These are phyloP conservation scores for Candida maris DNA, from an alignment of 805 yeast species.

Conservation along the genomic window DNA sequence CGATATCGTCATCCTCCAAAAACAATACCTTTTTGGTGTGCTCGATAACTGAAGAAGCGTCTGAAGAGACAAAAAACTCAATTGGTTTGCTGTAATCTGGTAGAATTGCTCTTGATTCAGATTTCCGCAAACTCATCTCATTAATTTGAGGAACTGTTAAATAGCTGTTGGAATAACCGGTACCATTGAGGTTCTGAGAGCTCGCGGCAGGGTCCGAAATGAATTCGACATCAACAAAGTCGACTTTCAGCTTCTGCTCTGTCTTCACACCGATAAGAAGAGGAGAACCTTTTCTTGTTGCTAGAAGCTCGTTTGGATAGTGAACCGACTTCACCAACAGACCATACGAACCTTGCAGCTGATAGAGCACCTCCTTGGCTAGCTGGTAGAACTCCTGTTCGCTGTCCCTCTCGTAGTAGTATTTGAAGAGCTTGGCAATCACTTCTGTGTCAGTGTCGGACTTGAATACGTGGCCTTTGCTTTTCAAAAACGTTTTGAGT, in stretches of 20 bases:
- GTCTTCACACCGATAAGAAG: slow-evolving; percentile 95
- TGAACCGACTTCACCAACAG: slow-evolving; percentile 85
- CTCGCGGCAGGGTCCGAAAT: slow-evolving; percentile 54
- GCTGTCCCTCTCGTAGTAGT: slow-evolving; percentile 75
- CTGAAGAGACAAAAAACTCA: slow-evolving; percentile 94
- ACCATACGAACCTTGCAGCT: slow-evolving; percentile 97
- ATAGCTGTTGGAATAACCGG: slow-evolving; percentile 11
- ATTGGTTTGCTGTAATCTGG: slow-evolving; percentile 90
- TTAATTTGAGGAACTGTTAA: slow-evolving; percentile 16
- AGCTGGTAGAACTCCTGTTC: slow-evolving; percentile 86
- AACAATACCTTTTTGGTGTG: slow-evolving; percentile 96
- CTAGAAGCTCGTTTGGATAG: slow-evolving; percentile 93
- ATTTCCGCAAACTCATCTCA: slow-evolving; percentile 27
- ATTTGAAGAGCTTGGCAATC: slow-evolving; percentile 92
- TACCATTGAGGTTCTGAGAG: slow-evolving; percentile 21
- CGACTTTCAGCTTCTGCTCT: slow-evolving; percentile 91
- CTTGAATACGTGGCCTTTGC: slow-evolving; percentile 80
- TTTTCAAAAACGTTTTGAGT: slow-evolving; percentile 71
- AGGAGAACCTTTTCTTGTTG: slow-evolving; percentile 98
- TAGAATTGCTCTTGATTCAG: slow-evolving; percentile 88
- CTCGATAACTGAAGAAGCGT: slow-evolving; percentile 93
- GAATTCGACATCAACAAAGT: slow-evolving; percentile 97
- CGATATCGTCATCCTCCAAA: slow-evolving; percentile 97
- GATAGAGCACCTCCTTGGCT: slow-evolving; percentile 87
- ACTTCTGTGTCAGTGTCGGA: slow-evolving; percentile 97